These are phyloP conservation scores for Kuraishia capsulata DNA, from an alignment of 805 yeast species.

Conservation along the genomic window DNA sequence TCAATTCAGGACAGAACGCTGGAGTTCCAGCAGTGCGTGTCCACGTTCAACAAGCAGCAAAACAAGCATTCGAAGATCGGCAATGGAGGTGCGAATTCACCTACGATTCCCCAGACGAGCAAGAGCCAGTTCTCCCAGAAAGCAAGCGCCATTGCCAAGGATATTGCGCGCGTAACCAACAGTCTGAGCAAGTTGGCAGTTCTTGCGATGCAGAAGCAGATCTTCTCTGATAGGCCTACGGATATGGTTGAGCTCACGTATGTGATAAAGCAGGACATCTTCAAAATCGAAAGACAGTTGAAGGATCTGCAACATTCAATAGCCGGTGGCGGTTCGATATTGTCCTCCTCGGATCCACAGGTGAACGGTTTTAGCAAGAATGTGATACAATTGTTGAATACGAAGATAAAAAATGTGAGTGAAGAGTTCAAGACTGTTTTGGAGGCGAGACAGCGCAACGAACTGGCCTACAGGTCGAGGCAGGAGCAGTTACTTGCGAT, in stretches of 20 bases:
- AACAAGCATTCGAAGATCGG: slow-evolving; percentile 16
- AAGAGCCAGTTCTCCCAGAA: slow-evolving; percentile 56
- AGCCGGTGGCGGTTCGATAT: slow-evolving; percentile 27
- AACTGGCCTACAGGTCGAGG: slow-evolving; percentile 69
- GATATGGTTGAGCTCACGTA: slow-evolving; percentile 90
- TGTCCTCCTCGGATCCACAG: slow-evolving; percentile 42
- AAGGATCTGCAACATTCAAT: slow-evolving; percentile 50
- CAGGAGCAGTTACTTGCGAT: slow-evolving; percentile 73
- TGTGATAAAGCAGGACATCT: slow-evolving; percentile 78
- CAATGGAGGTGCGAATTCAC: slow-evolving; percentile 14
- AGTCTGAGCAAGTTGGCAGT: slow-evolving; percentile 71
- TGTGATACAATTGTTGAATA: slow-evolving; percentile 79
- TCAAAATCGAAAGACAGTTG: slow-evolving; percentile 66
- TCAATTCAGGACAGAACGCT: slow-evolving; percentile 73
- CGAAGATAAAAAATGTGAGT: slow-evolving; percentile 84
- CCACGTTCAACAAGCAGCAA: slow-evolving; percentile 56
- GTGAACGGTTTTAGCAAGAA: slow-evolving; percentile 69
- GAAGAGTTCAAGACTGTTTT: slow-evolving; percentile 88
- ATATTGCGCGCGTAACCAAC: slow-evolving; percentile 79
- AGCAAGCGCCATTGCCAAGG: slow-evolving; percentile 82
- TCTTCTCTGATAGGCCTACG: slow-evolving; percentile 89
- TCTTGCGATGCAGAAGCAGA: slow-evolving; percentile 80
- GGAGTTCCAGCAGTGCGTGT: slow-evolving; percentile 89
- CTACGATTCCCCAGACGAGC: slow-evolving; percentile 22
- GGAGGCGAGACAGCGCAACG: slow-evolving; percentile 78